These are phyloP conservation scores for Alnus rubra DNA, from an alignment of 306 rosid species.

Conservation along the genomic window DNA sequence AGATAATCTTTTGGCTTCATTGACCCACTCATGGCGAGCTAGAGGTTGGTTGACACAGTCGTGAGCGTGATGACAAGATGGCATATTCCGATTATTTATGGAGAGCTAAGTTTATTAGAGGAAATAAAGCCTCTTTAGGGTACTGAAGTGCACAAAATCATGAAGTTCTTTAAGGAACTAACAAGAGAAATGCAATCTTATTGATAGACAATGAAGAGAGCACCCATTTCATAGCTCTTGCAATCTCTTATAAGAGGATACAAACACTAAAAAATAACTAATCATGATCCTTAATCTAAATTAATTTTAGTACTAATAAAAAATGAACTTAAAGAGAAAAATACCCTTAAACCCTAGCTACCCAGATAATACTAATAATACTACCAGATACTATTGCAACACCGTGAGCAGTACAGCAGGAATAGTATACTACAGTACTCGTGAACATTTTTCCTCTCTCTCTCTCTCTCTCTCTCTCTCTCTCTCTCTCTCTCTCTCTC, in stretches of 20 bases:
- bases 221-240: background rate
- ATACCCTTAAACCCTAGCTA: too few relatives aligned
- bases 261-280: too few relatives aligned
- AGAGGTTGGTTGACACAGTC: background rate
- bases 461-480: too few relatives aligned
- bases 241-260: background rate
- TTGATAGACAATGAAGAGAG: background rate
- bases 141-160: background rate
- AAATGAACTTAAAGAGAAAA: too few relatives aligned
- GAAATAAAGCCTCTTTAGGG: background rate
- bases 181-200: background rate
- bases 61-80: background rate
- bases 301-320: too few relatives aligned
- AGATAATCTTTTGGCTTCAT: background rate
- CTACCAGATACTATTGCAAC: too few relatives aligned
- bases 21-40: background rate
- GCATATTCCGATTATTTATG: background rate
- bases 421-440: too few relatives aligned
- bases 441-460: too few relatives aligned
- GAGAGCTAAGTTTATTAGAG: background rate
- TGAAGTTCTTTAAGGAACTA: background rate
- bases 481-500: too few relatives aligned
- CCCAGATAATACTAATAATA: too few relatives aligned
- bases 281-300: too few relatives aligned
- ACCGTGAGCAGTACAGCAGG: too few relatives aligned